A percentile compares a stretch with the other conserved stretches of the same genome.
Conservation (phyloP, 345 rosid genomes). For the Cochlearia excelsa region DNA sequence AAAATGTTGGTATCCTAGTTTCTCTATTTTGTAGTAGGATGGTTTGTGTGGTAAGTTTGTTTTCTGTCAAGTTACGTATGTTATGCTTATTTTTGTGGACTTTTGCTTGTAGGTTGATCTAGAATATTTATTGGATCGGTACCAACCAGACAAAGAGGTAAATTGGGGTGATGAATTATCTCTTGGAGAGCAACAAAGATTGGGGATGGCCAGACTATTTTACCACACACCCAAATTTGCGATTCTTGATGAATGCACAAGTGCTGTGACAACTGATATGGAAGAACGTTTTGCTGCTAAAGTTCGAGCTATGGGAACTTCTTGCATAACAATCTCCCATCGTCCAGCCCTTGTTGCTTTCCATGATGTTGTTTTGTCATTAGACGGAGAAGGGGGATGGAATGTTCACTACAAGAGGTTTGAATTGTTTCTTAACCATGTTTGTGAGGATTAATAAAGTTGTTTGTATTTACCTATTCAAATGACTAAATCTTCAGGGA, state of each 20-base stretch:
- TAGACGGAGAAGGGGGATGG: conserved; percentile 99
- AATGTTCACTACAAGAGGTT: conserved; percentile 79
- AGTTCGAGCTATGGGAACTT: conserved; percentile 98
- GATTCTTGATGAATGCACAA: conserved; percentile 99
- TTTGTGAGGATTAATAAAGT: conserved; percentile 17
- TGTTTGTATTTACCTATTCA: conserved; percentile 17
- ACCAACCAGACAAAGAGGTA: conserved; percentile 80
- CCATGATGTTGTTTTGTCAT: conserved; percentile 89
- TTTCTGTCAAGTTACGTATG: conserved; percentile 11
- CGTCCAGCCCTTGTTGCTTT: conserved; percentile 98
- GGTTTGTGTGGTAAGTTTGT: conserved; percentile 19
- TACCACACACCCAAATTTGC: conserved; percentile 99
- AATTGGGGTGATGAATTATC: conserved; percentile 99
- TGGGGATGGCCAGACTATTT: conserved; percentile 98
- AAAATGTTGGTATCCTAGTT: conserved; percentile 60
- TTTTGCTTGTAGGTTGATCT: conserved; percentile 73
- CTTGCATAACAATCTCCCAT: conserved; percentile 98
- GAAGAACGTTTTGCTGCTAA: conserved; percentile 96
- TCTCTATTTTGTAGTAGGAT: conserved; percentile 14
- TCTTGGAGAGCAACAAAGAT: conserved; percentile 96
- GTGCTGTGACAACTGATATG: conserved; percentile 99
- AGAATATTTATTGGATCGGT: conserved; percentile 86
- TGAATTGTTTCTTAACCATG: conserved; percentile 21
- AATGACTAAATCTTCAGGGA: conserved; percentile 53
- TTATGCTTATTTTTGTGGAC: conserved; percentile 12